Percentiles rank a stretch among this genome's conserved stretches.
Evolutionary conservation across 1,284 basidiomycete species (phyloP).

Genomic region (Trichosporon sp.): DNA sequence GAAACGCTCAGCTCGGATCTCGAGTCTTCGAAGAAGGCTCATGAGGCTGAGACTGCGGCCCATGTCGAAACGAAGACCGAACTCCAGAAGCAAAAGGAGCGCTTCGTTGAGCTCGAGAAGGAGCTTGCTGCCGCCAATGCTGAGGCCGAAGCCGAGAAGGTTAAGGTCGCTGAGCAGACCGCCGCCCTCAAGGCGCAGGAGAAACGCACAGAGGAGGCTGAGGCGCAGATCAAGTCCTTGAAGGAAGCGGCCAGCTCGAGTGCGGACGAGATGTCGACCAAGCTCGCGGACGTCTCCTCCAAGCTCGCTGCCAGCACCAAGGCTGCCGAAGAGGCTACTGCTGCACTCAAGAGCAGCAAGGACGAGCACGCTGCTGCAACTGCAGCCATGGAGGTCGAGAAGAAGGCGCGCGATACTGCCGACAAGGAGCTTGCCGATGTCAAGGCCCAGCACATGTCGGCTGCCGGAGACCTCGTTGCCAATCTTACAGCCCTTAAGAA

Average conservation of each 20-base stretch:
- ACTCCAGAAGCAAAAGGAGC: slow-evolving; percentile 14
- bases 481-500: slow-evolving; percentile 11
- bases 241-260: neutral
- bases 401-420: neutral
- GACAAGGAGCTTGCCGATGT: slow-evolving; percentile 20
- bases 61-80: slow-evolving; percentile 15
- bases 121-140: slow-evolving; percentile 24
- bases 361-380: neutral
- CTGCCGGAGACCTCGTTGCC: slow-evolving; percentile 8
- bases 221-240: slow-evolving; percentile 4
- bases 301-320: slow-evolving; percentile 4
- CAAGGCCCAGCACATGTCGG: slow-evolving; percentile 4
- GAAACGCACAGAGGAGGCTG: slow-evolving; percentile 2
- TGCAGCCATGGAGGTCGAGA: neutral
- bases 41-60: slow-evolving; percentile 17
- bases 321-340: slow-evolving; percentile 2
- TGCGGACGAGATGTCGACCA: neutral
- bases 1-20: slow-evolving; percentile 27
- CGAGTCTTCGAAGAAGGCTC: slow-evolving; percentile 15
- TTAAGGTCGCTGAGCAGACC: neutral
- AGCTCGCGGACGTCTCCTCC: slow-evolving; percentile 7
- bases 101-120: slow-evolving; percentile 28
- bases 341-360: slow-evolving; percentile 9
- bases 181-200: slow-evolving; percentile 18
- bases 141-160: slow-evolving; percentile 21